These are phyloP conservation scores for Verticillium albo-atrum DNA, from an alignment of 2,329 filamentous ascomycete genomes.

Conservation along the genomic window DNA sequence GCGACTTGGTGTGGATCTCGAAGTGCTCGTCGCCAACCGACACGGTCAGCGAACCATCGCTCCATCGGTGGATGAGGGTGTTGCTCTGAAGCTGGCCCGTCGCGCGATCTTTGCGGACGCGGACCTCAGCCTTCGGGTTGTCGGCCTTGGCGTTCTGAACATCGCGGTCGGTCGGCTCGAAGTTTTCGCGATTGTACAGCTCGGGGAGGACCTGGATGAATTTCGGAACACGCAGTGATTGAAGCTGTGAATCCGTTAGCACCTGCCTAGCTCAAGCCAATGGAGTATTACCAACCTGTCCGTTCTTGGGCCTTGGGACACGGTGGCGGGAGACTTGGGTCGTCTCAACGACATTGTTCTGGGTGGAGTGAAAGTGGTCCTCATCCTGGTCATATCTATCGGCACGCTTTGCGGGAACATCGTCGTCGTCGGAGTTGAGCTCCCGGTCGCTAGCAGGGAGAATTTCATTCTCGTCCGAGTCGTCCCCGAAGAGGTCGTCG, in stretches of 20 bases:
- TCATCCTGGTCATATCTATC: conserved; percentile 36
- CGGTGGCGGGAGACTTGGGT: conserved; percentile 64
- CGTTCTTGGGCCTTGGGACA: conserved; percentile 57
- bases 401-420: conserved; percentile 2
- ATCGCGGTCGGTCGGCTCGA: conserved; percentile 55
- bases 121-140: conserved; percentile 60
- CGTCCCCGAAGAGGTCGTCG: conserved; percentile 61
- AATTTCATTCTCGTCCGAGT: conserved; percentile 57
- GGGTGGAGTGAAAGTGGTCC: conserved; percentile 39
- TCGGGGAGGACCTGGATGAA: conserved; percentile 68
- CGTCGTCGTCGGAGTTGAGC: conserved; percentile 46
- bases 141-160: conserved; percentile 48
- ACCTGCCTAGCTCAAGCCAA: not conserved
- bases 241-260: conserved; percentile 43
- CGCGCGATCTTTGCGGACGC: conserved; percentile 64
- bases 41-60: conserved; percentile 71
- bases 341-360: conserved; percentile 56
- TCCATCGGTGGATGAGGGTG: conserved; percentile 71
- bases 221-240: conserved; percentile 65
- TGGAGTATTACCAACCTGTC: conserved; percentile 36
- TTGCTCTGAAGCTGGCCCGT: conserved; percentile 69
- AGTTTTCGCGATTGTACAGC: conserved; percentile 62
- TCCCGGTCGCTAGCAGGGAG: conserved; percentile 60
- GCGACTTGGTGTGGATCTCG: conserved; percentile 65
- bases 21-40: conserved; percentile 73